Conservation (phyloP, 2,329 filamentous ascomycete species). For the Phaeosphaeriaceae sp. region DNA sequence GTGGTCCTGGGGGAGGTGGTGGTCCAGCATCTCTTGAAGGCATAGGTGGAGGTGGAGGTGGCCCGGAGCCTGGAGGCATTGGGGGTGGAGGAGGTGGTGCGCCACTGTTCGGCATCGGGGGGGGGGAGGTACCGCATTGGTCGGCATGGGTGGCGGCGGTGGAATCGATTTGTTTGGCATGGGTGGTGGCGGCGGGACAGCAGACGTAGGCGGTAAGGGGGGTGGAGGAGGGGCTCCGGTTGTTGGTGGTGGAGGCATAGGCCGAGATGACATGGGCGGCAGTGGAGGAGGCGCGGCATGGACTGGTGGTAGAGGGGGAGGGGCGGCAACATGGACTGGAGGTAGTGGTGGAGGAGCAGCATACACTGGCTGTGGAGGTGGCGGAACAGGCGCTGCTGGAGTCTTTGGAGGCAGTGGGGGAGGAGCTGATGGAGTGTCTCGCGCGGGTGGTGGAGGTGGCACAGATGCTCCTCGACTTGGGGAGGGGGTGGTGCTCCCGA, state of each 20-base stretch:
- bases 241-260: conserved; percentile 33
- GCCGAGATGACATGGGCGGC: conserved; percentile 36
- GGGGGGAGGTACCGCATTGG: conserved; percentile 48
- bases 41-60: conserved; percentile 51
- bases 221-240: conserved; percentile 37
- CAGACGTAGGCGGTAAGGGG: conserved; percentile 33
- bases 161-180: conserved; percentile 20
- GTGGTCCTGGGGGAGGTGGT: conserved; percentile 39
- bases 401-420: conserved; percentile 48
- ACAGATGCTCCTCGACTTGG: conserved; percentile 70
- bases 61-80: conserved; percentile 31
- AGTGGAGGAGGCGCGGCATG: conserved; percentile 23
- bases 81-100: conserved; percentile 56
- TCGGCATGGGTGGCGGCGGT: conserved; percentile 43
- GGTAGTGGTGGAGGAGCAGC: conserved; percentile 28
- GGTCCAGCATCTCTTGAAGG: conserved; percentile 38
- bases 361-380: conserved; percentile 59
- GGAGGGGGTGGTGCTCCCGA: conserved; percentile 77
- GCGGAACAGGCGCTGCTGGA: conserved; percentile 60
- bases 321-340: conserved; percentile 21
- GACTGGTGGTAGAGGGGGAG: conserved; percentile 27
- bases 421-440: conserved; percentile 48
- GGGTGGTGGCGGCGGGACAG: conserved; percentile 34
- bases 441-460: conserved; percentile 60
- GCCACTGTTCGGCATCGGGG: conserved; percentile 29